These are phyloP conservation scores for Pulveroboletus sp. DNA, from an alignment of 768 basidiomycete genomes.

Conservation along the genomic window DNA sequence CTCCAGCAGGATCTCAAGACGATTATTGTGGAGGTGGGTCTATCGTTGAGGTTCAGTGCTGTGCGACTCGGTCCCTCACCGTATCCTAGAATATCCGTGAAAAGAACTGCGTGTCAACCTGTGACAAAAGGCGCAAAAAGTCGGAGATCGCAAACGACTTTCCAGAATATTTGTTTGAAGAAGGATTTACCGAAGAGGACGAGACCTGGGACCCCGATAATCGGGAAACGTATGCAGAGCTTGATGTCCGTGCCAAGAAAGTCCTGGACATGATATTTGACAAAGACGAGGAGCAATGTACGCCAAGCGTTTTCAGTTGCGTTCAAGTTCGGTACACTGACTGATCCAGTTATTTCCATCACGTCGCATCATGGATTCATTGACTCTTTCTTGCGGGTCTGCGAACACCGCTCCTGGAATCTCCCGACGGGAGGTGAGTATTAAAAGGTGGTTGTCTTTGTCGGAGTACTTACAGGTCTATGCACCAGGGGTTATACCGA, in stretches of 20 bases:
- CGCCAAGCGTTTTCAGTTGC: conserved; percentile 21
- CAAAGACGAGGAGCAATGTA: conserved; percentile 45
- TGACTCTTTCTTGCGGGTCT: conserved; percentile 47
- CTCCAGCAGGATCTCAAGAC: conserved; percentile 31
- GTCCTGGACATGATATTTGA: conserved; percentile 59
- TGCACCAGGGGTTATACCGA: conserved; percentile 24
- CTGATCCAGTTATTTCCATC: conserved; percentile 55
- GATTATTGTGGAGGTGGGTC: conserved; percentile 54
- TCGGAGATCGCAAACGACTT: conserved; percentile 47
- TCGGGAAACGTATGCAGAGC: conserved; percentile 50
- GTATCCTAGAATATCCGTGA: conserved; percentile 66
- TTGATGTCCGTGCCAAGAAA: conserved; percentile 44
- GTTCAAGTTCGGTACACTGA: not conserved
- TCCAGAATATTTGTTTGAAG: conserved; percentile 54
- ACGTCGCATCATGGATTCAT: conserved; percentile 67
- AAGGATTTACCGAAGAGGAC: conserved; percentile 61
- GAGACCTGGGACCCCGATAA: conserved; percentile 52
- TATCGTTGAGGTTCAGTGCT: not conserved
- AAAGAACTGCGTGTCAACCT: conserved; percentile 65
- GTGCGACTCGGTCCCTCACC: too few relatives aligned
- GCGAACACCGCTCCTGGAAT: conserved; percentile 43
- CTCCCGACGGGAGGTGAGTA: conserved; percentile 64
- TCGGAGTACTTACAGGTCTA: conserved; percentile 7
- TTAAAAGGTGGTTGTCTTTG: not conserved
- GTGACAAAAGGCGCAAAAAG: conserved; percentile 56